Evolutionary conservation across 2,329 filamentous ascomycete species (phyloP).

Genomic region (Penicillium sp.): DNA sequence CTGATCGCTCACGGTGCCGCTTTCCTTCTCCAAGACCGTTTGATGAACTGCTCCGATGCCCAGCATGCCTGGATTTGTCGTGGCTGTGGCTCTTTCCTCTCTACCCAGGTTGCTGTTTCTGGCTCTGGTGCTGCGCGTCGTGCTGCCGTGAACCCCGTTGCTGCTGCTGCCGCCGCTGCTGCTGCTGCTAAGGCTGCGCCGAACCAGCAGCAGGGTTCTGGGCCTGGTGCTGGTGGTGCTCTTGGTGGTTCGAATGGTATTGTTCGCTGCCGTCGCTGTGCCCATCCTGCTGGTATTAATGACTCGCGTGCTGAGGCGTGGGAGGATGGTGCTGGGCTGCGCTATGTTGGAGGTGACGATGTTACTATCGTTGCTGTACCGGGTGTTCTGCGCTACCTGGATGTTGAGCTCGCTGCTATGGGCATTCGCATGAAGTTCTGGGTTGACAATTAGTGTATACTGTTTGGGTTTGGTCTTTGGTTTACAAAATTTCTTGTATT

Average conservation of each 20-base stretch:
- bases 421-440: conserved; percentile 91
- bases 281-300: conserved; percentile 56
- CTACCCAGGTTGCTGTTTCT: conserved; percentile 58
- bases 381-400: conserved; percentile 84
- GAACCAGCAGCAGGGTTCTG: conserved; percentile 36
- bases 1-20: conserved; percentile 91
- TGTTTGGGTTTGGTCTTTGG: conserved; percentile 2
- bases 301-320: conserved; percentile 69
- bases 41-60: conserved; percentile 97
- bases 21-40: conserved; percentile 86
- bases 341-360: conserved; percentile 83
- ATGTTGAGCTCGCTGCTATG: conserved; percentile 95
- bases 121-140: conserved; percentile 24
- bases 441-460: conserved; percentile 49
- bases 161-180: conserved; percentile 27
- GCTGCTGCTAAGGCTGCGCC: conserved; percentile 30
- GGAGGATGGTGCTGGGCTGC: conserved; percentile 82
- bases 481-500: conserved; percentile 10
- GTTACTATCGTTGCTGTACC: conserved; percentile 89
- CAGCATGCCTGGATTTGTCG: conserved; percentile 85
- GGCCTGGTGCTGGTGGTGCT: conserved; percentile 46
- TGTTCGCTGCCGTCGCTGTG: conserved; percentile 76
- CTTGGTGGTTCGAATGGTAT: conserved; percentile 56
- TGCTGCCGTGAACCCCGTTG: conserved; percentile 27
- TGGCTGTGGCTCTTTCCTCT: conserved; percentile 82